Conservation (phyloP, 2,329 filamentous ascomycete species). For the Alternaria infectoria region DNA sequence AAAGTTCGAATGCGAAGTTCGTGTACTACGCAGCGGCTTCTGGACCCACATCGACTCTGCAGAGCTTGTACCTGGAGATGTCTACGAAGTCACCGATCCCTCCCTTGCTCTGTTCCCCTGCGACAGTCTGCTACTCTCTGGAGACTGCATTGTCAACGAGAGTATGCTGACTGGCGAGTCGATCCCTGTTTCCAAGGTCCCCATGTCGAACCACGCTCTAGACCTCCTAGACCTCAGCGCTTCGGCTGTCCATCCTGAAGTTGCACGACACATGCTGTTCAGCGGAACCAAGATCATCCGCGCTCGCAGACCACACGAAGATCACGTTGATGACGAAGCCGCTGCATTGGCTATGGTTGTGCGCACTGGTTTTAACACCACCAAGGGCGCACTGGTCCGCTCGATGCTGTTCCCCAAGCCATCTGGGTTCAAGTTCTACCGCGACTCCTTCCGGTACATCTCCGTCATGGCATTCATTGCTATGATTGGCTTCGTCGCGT, state of each 20-base stretch:
- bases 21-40: slow-evolving; percentile 92
- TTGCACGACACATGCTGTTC: slow-evolving; percentile 90
- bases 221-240: slow-evolving; percentile 76
- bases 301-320: slow-evolving; percentile 84
- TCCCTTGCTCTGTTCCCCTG: slow-evolving; percentile 86
- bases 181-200: slow-evolving; percentile 91
- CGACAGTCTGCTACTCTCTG: slow-evolving; percentile 87
- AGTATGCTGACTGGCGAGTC: slow-evolving; percentile 99
- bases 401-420: slow-evolving; percentile 99
- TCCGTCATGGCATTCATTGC: slow-evolving; percentile 93
- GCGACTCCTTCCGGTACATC: slow-evolving; percentile 97
- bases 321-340: slow-evolving; percentile 83
- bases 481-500: slow-evolving; percentile 83
- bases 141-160: slow-evolving; percentile 98
- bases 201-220: slow-evolving; percentile 82
- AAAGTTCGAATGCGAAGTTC: slow-evolving; percentile 91
- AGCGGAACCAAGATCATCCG: slow-evolving; percentile 95
- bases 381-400: slow-evolving; percentile 91
- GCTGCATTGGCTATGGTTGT: slow-evolving; percentile 91
- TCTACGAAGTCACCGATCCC: slow-evolving; percentile 96
- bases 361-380: slow-evolving; percentile 95
- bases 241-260: slow-evolving; percentile 79
- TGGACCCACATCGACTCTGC: slow-evolving; percentile 88
- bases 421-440: slow-evolving; percentile 97
- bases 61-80: slow-evolving; percentile 91